Evolutionary conservation across 305 asterid genomes (phyloP).

Genomic region (Plantago lanceolata): DNA sequence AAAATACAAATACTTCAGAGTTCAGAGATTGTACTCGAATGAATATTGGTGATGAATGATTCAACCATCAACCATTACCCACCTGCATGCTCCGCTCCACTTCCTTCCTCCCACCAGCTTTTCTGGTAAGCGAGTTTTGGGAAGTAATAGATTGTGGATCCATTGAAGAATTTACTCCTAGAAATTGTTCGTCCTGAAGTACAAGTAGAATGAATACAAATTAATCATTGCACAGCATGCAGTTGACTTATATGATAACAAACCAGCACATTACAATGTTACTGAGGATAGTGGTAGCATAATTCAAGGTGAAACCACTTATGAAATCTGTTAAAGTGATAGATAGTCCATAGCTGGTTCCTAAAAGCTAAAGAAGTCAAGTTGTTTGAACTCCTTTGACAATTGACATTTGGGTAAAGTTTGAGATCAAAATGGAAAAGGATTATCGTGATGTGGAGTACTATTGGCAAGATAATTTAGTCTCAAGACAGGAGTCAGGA

Average conservation of each 20-base stretch:
- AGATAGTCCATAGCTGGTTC: no score
- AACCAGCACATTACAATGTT: neutral
- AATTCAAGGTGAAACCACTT: no score
- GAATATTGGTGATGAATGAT: conserved; percentile 8
- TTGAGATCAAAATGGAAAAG: no score
- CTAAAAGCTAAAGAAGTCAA: no score
- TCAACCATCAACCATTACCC: conserved; percentile 30
- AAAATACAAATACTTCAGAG: conserved; percentile 17
- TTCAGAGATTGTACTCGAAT: conserved; percentile 1
- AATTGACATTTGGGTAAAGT: no score
- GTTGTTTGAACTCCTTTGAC: no score
- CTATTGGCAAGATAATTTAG: no score
- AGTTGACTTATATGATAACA: neutral
- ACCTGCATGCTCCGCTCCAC: conserved; percentile 78
- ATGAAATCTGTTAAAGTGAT: no score
- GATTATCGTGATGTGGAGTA: no score
- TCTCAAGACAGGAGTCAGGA: no score
- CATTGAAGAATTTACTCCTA: conserved; percentile 43
- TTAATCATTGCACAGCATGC: conserved; percentile 4
- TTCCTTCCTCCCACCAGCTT: conserved; percentile 91
- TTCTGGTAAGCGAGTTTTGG: conserved; percentile 73
- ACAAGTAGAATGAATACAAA: conserved; percentile 14
- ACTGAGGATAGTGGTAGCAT: no score
- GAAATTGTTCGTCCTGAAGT: conserved; percentile 64
- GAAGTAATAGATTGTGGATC: conserved; percentile 58